phyloP scores from a whole-genome alignment of 768 basidiomycete species.

The Dacryopinax primogenitus region DNA sequence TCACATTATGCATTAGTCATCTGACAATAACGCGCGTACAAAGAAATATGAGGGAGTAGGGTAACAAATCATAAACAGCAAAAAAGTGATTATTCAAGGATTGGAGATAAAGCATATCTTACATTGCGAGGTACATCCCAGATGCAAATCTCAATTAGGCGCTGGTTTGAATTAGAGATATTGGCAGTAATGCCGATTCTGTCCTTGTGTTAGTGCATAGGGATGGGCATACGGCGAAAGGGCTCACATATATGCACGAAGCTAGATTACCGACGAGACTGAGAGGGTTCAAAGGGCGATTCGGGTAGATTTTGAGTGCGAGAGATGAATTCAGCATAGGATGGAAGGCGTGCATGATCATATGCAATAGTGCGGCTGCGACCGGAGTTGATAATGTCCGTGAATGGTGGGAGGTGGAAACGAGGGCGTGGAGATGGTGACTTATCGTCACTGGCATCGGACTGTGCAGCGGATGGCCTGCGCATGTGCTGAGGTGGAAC shows the following conservation, averaged over 20 bases:
- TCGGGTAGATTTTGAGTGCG: not conserved
- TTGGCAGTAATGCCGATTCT: not conserved
- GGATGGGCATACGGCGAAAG: not conserved
- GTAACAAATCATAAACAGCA: too few relatives aligned
- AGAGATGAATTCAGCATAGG: not conserved
- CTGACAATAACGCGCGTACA: constrained; percentile 4
- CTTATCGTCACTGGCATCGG: not conserved
- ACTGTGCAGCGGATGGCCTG: not conserved
- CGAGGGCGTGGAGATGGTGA: not conserved
- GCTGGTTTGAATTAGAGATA: not conserved
- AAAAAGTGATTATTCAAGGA: not conserved
- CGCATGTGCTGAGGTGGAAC: not conserved
- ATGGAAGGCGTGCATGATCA: not conserved
- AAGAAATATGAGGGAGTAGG: not conserved
- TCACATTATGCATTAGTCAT: not conserved
- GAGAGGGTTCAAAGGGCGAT: not conserved
- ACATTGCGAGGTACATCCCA: not conserved
- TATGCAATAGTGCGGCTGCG: not conserved
- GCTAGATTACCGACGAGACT: not conserved
- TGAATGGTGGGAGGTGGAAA: not conserved
- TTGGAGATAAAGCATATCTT: too few relatives aligned
- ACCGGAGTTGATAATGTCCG: not conserved
- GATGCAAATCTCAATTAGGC: not conserved
- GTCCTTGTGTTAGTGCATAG: not conserved
- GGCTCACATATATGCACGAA: not conserved